Base-by-base conservation (phyloP, 1,139 yeast species). In the Geotrichum cucujoidarum region DNA sequence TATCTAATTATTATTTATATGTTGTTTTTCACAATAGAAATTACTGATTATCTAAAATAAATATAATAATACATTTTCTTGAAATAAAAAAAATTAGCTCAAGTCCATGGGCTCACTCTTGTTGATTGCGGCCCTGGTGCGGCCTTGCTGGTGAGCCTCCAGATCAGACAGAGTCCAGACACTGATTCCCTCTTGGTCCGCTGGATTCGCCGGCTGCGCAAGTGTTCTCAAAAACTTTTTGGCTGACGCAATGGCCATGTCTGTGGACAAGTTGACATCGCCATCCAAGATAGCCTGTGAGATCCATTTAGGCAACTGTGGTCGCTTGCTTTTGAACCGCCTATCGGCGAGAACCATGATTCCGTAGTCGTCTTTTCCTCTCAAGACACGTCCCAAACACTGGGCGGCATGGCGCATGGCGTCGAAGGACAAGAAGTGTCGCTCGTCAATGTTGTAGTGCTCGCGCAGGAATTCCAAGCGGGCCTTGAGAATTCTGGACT, bases 341-440 rank as follows among this genome's bases (percentile, higher is more conserved):
- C 96, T 74, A 66, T 92, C 99, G 0, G 98, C 98, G 53, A 92
- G 70, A 44, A 92, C 97, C 99, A 92, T 92, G 60, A 94, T 86
- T 53, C 99, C 99, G 65, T 94, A 92, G 69, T 92, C 99, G 63
- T 92, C 97, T 63, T 92, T 92, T 55, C 99, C 98, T 70, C 99
- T 80, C 57, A 92, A 71, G 47, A 92, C 98, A 63, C 99, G 79
- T 13, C 99, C 99, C 60, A 92, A 69, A 69, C 99, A 92, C 68
- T 92, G 99, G 0, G 99, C 98, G 2, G 98, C 99, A 71, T 92
- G 99, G 63, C 99, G 80, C 98, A 92, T 94, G 29, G 99, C 99
- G 68, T 92, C 99, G 75, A 92, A 92, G 20, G 97, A 89, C 40
- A 92, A 67, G 62, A 92, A 92, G 60, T 94, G 98, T 62, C 88